phyloP scores from a whole-genome alignment of 75 land plant genomes.

The Cunninghamia lanceolata region DNA sequence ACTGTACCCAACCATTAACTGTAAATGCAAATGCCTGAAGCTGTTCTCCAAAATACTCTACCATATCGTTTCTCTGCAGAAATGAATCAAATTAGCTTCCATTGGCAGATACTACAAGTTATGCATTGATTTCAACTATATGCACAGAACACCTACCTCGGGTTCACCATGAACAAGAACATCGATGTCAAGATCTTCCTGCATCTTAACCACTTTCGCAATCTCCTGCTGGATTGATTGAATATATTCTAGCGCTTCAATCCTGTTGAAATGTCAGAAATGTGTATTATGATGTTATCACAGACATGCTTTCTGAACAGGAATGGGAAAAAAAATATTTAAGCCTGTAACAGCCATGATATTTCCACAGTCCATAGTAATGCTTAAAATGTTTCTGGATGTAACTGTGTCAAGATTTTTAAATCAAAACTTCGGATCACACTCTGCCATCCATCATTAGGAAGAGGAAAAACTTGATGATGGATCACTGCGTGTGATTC shows the following conservation, averaged over 20 bases:
- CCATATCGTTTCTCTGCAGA: conserved; percentile 58
- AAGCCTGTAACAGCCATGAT: neutral
- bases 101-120: neutral
- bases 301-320: neutral
- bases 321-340: neutral
- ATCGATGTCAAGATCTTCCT: conserved; percentile 64
- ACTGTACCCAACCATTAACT: conserved; percentile 64
- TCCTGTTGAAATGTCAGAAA: conserved; percentile 11
- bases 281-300: neutral
- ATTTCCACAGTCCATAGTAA: neutral
- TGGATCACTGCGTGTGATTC: no score
- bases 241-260: conserved; percentile 42
- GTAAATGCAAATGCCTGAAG: conserved; percentile 54
- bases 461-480: no score
- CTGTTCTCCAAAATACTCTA: conserved; percentile 67
- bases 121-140: neutral
- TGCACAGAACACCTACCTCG: conserved; percentile 18
- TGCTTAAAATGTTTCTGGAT: neutral
- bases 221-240: conserved; percentile 45
- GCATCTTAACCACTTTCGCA: conserved; percentile 44
- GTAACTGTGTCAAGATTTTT: no score
- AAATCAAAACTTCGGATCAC: no score
- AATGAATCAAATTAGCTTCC: conserved; percentile 2
- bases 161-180: conserved; percentile 66
- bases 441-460: no score